Evolutionary conservation across 345 rosid genomes (phyloP).

Genomic region (Salix exigua): DNA sequence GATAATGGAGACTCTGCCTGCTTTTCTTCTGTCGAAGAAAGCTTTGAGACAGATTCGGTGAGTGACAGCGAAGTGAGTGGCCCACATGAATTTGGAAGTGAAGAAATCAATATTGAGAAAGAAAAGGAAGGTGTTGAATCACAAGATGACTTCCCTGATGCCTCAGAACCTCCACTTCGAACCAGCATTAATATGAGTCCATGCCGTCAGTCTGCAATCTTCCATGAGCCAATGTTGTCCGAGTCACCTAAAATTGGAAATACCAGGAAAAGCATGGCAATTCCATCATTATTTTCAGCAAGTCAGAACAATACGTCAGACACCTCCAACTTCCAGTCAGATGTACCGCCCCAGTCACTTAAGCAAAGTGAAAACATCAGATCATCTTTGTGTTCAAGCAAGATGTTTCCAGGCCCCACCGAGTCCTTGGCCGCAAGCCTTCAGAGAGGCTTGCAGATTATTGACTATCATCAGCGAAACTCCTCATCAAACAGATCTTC

Average conservation of each 20-base stretch:
- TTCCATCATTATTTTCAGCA: conserved; percentile 48
- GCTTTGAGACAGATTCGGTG: conserved; percentile 53
- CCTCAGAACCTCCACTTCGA: conserved; percentile 38
- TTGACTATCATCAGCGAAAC: conserved; percentile 61
- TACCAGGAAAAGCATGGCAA: conserved; percentile 57
- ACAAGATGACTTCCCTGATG: conserved; percentile 17
- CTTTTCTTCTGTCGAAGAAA: conserved; percentile 60
- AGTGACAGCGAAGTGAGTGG: conserved; percentile 56
- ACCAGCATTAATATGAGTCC: conserved; percentile 56
- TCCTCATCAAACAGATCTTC: conserved; percentile 55
- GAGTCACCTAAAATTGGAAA: conserved; percentile 88
- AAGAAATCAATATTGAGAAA: conserved; percentile 40
- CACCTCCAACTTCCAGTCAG: conserved; percentile 34
- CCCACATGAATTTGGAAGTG: conserved; percentile 45
- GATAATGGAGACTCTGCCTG: conserved; percentile 45
- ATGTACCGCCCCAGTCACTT: conserved; percentile 29
- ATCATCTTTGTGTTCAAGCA: conserved; percentile 76
- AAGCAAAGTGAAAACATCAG: conserved; percentile 53
- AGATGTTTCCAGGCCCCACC: conserved; percentile 56
- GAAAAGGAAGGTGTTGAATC: conserved; percentile 24
- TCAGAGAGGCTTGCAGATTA: conserved; percentile 79
- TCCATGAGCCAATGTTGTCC: conserved; percentile 73
- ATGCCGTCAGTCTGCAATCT: conserved; percentile 47
- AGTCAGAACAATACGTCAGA: conserved; percentile 45
- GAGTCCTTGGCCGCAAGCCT: conserved; percentile 95